These are phyloP conservation scores for Candida maesae DNA, from an alignment of 805 yeast species.

Conservation along the genomic window DNA sequence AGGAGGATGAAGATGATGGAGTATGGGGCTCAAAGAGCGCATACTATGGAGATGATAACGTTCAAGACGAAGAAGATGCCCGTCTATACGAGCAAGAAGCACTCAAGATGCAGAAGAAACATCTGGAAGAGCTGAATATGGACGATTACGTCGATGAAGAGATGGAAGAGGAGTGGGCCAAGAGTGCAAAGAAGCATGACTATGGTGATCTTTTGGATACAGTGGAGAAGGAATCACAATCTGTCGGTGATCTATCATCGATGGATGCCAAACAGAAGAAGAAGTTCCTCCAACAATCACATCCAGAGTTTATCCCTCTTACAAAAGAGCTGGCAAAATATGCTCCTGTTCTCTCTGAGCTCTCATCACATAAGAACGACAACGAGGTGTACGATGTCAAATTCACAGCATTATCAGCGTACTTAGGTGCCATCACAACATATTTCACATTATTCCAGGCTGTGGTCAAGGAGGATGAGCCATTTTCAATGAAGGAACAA, in stretches of 20 bases:
- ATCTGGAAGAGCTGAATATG: slow-evolving; percentile 70
- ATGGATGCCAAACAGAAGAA: slow-evolving; percentile 52
- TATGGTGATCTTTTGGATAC: slow-evolving; percentile 30
- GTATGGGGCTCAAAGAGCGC: slow-evolving; percentile 45
- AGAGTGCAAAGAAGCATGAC: slow-evolving; percentile 48
- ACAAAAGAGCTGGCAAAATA: slow-evolving; percentile 53
- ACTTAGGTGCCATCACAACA: slow-evolving; percentile 71
- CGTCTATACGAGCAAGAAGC: slow-evolving; percentile 86
- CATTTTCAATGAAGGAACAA: slow-evolving; percentile 73
- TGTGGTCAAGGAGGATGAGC: slow-evolving; percentile 49
- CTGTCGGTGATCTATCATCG: slow-evolving; percentile 41
- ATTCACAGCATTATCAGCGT: slow-evolving; percentile 68
- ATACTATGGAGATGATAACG: slow-evolving; percentile 52
- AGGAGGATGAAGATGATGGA: slow-evolving; percentile 40
- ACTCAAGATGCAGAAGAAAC: slow-evolving; percentile 74
- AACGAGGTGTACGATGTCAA: slow-evolving; percentile 46
- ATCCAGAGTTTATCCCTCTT: slow-evolving; percentile 84
- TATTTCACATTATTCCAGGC: slow-evolving; percentile 74
- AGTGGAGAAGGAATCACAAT: slow-evolving; percentile 26
- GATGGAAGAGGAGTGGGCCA: slow-evolving; percentile 74
- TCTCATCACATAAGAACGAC: slow-evolving; percentile 29
- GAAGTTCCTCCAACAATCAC: slow-evolving; percentile 52
- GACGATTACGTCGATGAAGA: slow-evolving; percentile 77
- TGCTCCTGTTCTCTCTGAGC: slow-evolving; percentile 38
- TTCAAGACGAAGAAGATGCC: slow-evolving; percentile 65